Conservation (phyloP, 2,329 filamentous ascomycete genomes). For the Fusarium sp. region DNA sequence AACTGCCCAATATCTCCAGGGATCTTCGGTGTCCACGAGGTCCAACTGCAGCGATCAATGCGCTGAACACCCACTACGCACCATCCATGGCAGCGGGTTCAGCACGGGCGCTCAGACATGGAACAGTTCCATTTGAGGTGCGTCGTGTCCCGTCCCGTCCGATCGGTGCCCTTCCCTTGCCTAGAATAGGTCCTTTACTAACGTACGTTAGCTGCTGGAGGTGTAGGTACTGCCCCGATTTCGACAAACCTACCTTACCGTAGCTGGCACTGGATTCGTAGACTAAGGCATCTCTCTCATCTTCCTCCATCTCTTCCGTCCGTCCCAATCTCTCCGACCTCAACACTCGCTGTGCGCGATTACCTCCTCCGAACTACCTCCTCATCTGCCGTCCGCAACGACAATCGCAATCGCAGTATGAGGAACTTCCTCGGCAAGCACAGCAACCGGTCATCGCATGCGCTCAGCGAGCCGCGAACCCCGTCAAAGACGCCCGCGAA, state of each 20-base stretch:
- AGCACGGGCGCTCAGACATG: neutral
- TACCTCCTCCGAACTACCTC: neutral
- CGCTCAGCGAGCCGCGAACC: constrained; percentile 59
- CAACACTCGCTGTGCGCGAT: constrained; percentile 24
- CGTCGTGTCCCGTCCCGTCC: constrained; percentile 15
- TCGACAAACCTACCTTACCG: constrained; percentile 16
- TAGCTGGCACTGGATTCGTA: constrained; percentile 9
- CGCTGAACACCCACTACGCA: constrained; percentile 23
- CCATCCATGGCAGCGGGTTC: constrained; percentile 8
- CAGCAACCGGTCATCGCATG: constrained; percentile 68
- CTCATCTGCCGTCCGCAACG: constrained; percentile 22
- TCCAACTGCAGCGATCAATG: constrained; percentile 4
- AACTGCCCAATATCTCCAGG: neutral
- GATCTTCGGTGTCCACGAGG: constrained; percentile 17
- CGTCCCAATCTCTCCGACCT: constrained; percentile 12
- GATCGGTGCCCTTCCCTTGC: neutral
- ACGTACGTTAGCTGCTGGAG: too few relatives aligned
- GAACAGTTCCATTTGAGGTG: neutral
- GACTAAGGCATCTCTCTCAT: constrained; percentile 15
- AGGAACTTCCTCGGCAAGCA: constrained; percentile 66
- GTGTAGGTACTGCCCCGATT: constrained; percentile 30
- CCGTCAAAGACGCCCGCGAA: constrained; percentile 41
- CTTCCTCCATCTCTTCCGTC: constrained; percentile 21
- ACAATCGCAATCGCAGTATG: constrained; percentile 53
- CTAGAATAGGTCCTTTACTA: too few relatives aligned